A percentile compares a stretch with the other conserved stretches of the same genome.
Conservation (phyloP, 176 grass and related monocot species). For the Musa acuminata region DNA sequence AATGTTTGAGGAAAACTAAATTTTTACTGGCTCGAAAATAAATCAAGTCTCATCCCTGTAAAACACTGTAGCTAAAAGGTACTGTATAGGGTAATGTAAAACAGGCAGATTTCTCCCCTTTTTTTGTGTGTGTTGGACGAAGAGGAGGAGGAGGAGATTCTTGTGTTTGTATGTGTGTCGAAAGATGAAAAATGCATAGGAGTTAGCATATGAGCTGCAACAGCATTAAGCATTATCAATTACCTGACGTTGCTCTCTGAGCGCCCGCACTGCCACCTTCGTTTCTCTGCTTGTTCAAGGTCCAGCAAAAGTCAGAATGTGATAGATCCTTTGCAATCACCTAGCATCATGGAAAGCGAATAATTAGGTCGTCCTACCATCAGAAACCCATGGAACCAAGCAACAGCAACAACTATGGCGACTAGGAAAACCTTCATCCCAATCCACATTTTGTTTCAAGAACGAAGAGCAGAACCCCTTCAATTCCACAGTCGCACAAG, state of each 20-base stretch:
- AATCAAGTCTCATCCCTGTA: no score
- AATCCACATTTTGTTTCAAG: neutral
- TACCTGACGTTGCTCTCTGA: conserved; percentile 4
- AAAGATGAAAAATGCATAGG: no score
- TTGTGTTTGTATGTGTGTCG: no score
- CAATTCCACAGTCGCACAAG: neutral
- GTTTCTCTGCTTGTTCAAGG: conserved; percentile 30
- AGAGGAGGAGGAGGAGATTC: no score
- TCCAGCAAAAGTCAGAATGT: conserved; percentile 20
- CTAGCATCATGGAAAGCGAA: neutral
- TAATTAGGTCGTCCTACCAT: neutral
- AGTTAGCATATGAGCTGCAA: no score
- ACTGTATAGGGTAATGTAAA: no score
- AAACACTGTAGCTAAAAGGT: no score
- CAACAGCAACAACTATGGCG: neutral
- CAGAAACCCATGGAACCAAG: neutral
- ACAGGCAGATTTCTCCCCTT: no score
- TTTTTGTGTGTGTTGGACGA: no score
- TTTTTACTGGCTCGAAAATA: no score
- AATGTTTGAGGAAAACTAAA: no score
- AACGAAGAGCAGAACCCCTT: neutral
- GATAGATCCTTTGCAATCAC: conserved; percentile 8
- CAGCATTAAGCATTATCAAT: neutral
- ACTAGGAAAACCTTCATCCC: no score
- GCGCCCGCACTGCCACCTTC: conserved; percentile 20